Evolutionary conservation across 2,329 filamentous ascomycete genomes (phyloP).

Genomic region (Pseudogymnoascus verrucosus): DNA sequence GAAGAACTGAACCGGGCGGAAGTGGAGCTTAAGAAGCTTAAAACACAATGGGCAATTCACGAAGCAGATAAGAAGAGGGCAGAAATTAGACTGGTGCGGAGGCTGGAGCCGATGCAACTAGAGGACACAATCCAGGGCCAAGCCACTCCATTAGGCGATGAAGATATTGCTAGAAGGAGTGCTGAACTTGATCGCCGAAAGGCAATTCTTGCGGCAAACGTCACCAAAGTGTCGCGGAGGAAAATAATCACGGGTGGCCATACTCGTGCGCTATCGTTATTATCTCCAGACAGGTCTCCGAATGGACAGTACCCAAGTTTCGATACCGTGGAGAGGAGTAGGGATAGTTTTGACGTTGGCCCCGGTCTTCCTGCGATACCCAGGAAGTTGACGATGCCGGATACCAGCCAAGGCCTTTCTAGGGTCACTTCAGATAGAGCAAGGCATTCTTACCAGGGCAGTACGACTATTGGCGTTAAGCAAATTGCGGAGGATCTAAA

Average conservation of each 20-base stretch:
- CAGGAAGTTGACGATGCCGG: constrained; percentile 24
- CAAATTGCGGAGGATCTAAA: constrained; percentile 63
- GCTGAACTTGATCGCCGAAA: constrained; percentile 67
- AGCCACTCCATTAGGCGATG: constrained; percentile 11
- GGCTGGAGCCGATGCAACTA: constrained; percentile 44
- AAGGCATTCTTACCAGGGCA: constrained; percentile 27
- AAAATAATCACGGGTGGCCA: constrained; percentile 63
- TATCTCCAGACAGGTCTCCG: constrained; percentile 50
- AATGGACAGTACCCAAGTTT: constrained; percentile 12
- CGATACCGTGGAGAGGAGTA: neutral
- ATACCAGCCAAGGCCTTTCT: constrained; percentile 24
- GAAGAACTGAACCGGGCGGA: constrained; percentile 87
- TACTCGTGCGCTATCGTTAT: constrained; percentile 62
- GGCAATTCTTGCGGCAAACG: constrained; percentile 48
- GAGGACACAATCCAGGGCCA: constrained; percentile 20
- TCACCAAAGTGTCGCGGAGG: constrained; percentile 39
- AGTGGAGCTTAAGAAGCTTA: constrained; percentile 63
- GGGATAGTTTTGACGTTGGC: neutral
- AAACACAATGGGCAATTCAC: constrained; percentile 73
- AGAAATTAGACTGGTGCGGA: constrained; percentile 53
- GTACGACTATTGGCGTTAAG: constrained; percentile 25
- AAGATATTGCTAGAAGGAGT: constrained; percentile 24
- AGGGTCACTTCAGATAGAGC: constrained; percentile 21
- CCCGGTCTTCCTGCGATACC: constrained; percentile 10
- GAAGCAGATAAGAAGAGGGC: constrained; percentile 70